A percentile compares a stretch with the other conserved stretches of the same genome.
These are phyloP conservation scores for Kuraishia piskuri DNA, from an alignment of 805 yeast genomes.

Conservation along the genomic window DNA sequence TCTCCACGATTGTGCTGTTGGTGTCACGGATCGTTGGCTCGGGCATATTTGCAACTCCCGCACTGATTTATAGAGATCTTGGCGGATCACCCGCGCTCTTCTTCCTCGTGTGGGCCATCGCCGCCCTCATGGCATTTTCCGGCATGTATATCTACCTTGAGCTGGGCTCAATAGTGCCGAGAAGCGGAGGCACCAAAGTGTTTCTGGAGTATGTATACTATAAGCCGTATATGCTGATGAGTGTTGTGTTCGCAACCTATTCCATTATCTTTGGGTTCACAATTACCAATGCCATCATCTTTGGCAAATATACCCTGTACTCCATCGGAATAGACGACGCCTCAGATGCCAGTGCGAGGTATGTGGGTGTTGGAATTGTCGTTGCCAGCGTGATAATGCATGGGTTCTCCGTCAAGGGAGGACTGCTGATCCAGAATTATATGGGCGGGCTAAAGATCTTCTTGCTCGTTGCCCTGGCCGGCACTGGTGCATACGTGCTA, in stretches of 20 bases:
- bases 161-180: constrained; percentile 60
- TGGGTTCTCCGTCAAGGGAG: constrained; percentile 50
- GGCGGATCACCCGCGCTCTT: constrained; percentile 61
- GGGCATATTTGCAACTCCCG: constrained; percentile 69
- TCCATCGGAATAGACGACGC: constrained; percentile 33
- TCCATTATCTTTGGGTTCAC: constrained; percentile 43
- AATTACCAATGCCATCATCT: constrained; percentile 41
- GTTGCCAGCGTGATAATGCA: constrained; percentile 33
- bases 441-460: constrained; percentile 54
- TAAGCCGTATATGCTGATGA: constrained; percentile 45
- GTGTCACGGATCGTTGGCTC: constrained; percentile 69
- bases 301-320: constrained; percentile 43
- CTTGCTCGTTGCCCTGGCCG: constrained; percentile 42
- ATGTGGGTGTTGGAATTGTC: constrained; percentile 32
- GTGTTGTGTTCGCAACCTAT: constrained; percentile 37
- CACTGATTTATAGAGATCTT: constrained; percentile 54
- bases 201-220: constrained; percentile 61
- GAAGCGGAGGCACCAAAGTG: constrained; percentile 71
- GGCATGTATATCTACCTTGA: constrained; percentile 64
- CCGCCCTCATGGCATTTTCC: constrained; percentile 54
- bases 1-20: constrained; percentile 55
- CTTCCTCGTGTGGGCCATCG: constrained; percentile 53
- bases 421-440: constrained; percentile 52
- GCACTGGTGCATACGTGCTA: constrained; percentile 52
- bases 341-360: constrained; percentile 28